Base-by-base conservation (phyloP, 805 yeast genomes). In the Schwanniomyces sp. region DNA sequence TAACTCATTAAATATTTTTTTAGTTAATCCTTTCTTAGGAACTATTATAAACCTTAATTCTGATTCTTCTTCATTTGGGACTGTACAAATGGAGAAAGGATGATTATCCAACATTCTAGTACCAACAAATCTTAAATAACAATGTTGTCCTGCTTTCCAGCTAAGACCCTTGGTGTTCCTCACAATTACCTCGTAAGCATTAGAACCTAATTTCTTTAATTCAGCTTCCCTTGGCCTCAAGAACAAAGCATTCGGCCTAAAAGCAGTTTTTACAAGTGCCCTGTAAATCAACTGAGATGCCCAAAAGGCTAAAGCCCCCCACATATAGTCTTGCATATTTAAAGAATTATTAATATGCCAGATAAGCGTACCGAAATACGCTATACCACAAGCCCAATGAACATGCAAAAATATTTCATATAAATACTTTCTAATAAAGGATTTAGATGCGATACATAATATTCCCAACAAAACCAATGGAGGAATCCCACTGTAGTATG, bases 111-210 rank as follows among this genome's bases (percentile, higher is more conserved):
- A 53, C 18, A 79, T 61, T 34, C 71, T 64, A 12, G 67, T 51
- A 1, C 78, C 81, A 2, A 66, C 63, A 47, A 78, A 76, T 53
- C 84, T 67, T 17, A 81, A 58, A 52, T 67, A 78, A 5, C 79
- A 63, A 59, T 81, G 86, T 49, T 81, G 85, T 21, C 86, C 85
- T 1, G 84, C 78, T 12, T 40, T 54, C 84, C 84, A 80, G 9
- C 52, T 48, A 36, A 76, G 59, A 7, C 70, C 74, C 14, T 58
- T 58, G n/a, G 63, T 50, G 28, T 67, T 66, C 4, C 53, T 45
- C 2, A 81, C 59, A 42, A 72, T 66, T 28, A 75, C 67, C 53
- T 54, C 68, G 54, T 50, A 70, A 54, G 59, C 63, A 34, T 43
- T 54, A 45, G 56, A 61, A 14, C 52, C 53, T 17, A 69, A 43